Base-by-base conservation (phyloP, 345 rosid genomes). In the Hypericum androsaemum region DNA sequence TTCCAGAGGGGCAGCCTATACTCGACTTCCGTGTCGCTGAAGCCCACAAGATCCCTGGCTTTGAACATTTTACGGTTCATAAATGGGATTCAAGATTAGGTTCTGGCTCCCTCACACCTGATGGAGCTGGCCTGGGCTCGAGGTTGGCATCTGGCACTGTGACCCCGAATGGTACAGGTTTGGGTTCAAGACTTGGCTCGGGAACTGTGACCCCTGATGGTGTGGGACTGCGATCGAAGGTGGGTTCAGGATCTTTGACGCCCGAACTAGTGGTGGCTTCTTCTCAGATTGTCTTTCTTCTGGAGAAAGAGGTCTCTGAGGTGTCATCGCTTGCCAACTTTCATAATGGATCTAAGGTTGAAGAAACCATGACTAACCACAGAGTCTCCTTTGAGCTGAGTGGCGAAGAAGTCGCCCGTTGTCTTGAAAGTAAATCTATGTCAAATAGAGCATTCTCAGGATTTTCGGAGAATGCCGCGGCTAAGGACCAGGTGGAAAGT, bases 301-400 rank as follows among this genome's bases (percentile, higher is more conserved):
- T 64, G 36, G 73, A 72, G 52, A 71, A 67, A 38, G 79, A 77
- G 57, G 69, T 71, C 47, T 70, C 76, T 15, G 78, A 80, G 58
- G 76, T 73, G 1, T 80, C 71, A 56, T 70, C 79, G 8, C 69
- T 74, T 47, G 64, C 78, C 42, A 77, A 74, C 54, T 73, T 72
- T 0, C 76, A 60, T 14, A 79, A 68, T 28, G 81, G 77, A 41
- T 58, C 75, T 6, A 78, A 69, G 64, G 61, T 39, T 12, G 66
- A 66, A 15, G 86, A 77, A 12, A 58, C 43, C 17, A 52, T 72
- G 36, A 64, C 73, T 46, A 71, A 75, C 53, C 94, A 86, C 62
- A 79, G 97, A 69, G 94, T 89, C 43, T 89, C 95, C 1, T 89
- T 89, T 47, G 97, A 89, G 78, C 63, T 89, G 65, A 86, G 88